These are phyloP conservation scores for Ailanthus altissimus DNA, from an alignment of 345 rosid species.

Conservation along the genomic window DNA sequence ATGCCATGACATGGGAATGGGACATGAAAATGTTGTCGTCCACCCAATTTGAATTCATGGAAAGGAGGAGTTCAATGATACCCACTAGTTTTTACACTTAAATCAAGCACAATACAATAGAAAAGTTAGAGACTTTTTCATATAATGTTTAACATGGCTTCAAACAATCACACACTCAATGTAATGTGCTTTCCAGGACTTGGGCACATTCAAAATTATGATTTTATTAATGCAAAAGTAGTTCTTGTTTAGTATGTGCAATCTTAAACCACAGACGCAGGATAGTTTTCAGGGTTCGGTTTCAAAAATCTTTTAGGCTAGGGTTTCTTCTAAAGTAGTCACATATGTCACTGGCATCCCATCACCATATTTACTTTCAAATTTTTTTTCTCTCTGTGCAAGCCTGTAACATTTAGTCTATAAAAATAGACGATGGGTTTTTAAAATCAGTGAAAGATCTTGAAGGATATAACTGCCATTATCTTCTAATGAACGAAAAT, in stretches of 20 bases:
- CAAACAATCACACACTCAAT: background rate
- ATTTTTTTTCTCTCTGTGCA: background rate
- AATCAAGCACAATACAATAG: background rate
- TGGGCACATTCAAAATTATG: slow-evolving; percentile 12
- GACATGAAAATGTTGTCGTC: slow-evolving; percentile 15
- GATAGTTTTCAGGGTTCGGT: background rate
- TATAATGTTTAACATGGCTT: slow-evolving; percentile 30
- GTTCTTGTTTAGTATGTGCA: too few relatives aligned
- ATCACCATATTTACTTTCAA: background rate
- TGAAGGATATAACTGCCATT: background rate
- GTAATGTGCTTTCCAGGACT: slow-evolving; percentile 9
- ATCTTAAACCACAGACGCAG: too few relatives aligned
- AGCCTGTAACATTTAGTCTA: background rate
- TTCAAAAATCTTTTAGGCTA: background rate
- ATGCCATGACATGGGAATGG: slow-evolving; percentile 24
- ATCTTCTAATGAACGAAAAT: background rate
- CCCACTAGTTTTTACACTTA: slow-evolving; percentile 23
- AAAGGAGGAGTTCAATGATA: slow-evolving; percentile 31
- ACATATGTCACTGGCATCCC: background rate
- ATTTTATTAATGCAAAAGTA: background rate
- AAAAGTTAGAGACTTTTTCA: slow-evolving; percentile 9
- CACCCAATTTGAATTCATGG: slow-evolving; percentile 28
- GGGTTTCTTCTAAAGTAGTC: background rate
- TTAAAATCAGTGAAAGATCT: background rate
- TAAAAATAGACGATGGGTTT: background rate